A percentile compares a stretch with the other conserved stretches of the same genome.
Conservation (phyloP, 129 eudicot species). For the Mikania micrantha region DNA sequence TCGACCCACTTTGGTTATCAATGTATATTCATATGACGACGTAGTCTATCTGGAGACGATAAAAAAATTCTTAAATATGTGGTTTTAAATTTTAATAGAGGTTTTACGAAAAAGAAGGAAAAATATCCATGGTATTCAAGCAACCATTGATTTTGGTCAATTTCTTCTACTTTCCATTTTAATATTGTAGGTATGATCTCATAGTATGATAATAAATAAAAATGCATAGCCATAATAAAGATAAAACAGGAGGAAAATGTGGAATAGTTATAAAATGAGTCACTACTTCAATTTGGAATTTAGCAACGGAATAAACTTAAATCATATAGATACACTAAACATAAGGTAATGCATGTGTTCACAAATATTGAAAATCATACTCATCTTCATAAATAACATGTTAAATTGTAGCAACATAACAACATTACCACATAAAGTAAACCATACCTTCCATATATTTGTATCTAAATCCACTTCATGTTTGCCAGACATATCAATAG, state of each 20-base stretch:
- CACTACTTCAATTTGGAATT: background rate
- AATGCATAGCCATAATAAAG: background rate
- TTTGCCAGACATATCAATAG: constrained; percentile 97
- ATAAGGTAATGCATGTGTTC: background rate
- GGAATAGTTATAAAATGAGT: background rate
- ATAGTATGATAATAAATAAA: background rate
- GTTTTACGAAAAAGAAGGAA: background rate
- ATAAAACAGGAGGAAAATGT: background rate
- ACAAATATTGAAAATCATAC: background rate
- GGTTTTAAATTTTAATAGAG: background rate
- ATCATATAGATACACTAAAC: background rate
- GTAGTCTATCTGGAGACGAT: background rate
- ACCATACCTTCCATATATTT: constrained; percentile 89
- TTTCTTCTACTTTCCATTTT: background rate
- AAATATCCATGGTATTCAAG: background rate
- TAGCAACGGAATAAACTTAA: constrained; percentile 1
- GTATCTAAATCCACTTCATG: constrained; percentile 99
- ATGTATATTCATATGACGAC: background rate
- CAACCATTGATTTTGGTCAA: background rate
- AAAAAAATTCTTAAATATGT: background rate
- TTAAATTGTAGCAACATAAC: background rate
- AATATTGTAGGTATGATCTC: background rate
- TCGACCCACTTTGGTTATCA: background rate
- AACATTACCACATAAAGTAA: background rate
- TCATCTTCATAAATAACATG: background rate